A percentile compares a stretch with the other conserved stretches of the same genome.
These are phyloP conservation scores for Arxiozyma telluris DNA, from an alignment of 1,139 yeast species.

Conservation along the genomic window DNA sequence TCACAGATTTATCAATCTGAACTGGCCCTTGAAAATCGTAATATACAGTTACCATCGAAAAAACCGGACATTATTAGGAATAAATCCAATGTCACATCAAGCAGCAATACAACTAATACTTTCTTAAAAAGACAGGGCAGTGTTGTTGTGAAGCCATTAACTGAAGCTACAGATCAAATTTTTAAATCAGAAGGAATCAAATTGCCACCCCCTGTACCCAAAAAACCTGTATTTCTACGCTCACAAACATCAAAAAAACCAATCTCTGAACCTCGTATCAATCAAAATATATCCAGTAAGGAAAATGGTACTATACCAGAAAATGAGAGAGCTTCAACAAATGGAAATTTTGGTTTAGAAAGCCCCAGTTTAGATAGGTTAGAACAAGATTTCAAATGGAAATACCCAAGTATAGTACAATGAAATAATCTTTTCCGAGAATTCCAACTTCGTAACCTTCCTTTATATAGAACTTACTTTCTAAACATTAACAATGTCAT, in stretches of 20 bases:
- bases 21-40: not conserved
- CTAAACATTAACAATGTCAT: not conserved
- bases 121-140: slow-evolving; percentile 7
- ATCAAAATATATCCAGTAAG: not conserved
- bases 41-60: not conserved
- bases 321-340: not conserved
- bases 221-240: slow-evolving; percentile 11
- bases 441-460: not conserved
- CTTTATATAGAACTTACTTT: not conserved
- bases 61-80: not conserved
- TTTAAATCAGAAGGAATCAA: not conserved
- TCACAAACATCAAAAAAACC: slow-evolving; percentile 9
- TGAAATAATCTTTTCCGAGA: not conserved
- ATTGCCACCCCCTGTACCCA: slow-evolving; percentile 11
- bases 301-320: not conserved
- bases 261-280: not conserved
- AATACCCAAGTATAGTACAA: slow-evolving; percentile 18
- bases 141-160: slow-evolving; percentile 9
- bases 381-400: slow-evolving; percentile 14
- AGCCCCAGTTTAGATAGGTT: slow-evolving; percentile 13
- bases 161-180: not conserved
- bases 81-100: not conserved
- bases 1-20: slow-evolving; percentile 1
- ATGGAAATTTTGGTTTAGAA: not conserved
- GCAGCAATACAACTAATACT: not conserved